Conservation (phyloP, 805 yeast species). For the Nakazawaea populi region DNA sequence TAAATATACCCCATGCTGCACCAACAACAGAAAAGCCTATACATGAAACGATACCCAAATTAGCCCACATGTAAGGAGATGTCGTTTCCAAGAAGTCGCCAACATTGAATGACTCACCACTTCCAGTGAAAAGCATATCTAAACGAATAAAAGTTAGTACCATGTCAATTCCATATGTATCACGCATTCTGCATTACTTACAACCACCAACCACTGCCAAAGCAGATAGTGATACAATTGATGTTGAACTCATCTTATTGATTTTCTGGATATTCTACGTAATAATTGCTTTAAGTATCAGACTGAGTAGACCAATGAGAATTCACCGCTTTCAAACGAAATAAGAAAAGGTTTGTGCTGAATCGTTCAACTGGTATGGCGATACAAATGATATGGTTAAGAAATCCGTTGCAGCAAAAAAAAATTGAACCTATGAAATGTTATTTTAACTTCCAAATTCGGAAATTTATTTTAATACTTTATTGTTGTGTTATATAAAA, state of each 20-base stretch:
- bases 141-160: not conserved
- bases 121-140: slow-evolving; percentile 79
- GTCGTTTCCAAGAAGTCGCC: slow-evolving; percentile 81
- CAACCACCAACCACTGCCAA: slow-evolving; percentile 30
- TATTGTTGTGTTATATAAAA: not conserved
- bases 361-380: not conserved
- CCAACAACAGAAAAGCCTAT: slow-evolving; percentile 94
- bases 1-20: slow-evolving; percentile 98
- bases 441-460: not conserved
- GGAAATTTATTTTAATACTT: not conserved
- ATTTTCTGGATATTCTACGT: too few relatives aligned
- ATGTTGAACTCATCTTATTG: slow-evolving; percentile 16
- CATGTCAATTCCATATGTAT: not conserved
- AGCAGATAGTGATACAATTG: slow-evolving; percentile 22
- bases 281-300: not conserved
- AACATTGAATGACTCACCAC: slow-evolving; percentile 87
- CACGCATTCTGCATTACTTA: slow-evolving; percentile 15
- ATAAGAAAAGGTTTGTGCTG: too few relatives aligned
- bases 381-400: not conserved
- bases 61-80: slow-evolving; percentile 97
- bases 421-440: not conserved
- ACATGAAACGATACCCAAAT: slow-evolving; percentile 81
- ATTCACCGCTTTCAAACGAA: too few relatives aligned
- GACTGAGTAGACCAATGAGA: not conserved
- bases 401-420: not conserved